Evolutionary conservation across 208 protist genomes (phyloP), one percentile per base, ranked within the genome.

Genomic region (Kentomonas sorsogonicus): DNA sequence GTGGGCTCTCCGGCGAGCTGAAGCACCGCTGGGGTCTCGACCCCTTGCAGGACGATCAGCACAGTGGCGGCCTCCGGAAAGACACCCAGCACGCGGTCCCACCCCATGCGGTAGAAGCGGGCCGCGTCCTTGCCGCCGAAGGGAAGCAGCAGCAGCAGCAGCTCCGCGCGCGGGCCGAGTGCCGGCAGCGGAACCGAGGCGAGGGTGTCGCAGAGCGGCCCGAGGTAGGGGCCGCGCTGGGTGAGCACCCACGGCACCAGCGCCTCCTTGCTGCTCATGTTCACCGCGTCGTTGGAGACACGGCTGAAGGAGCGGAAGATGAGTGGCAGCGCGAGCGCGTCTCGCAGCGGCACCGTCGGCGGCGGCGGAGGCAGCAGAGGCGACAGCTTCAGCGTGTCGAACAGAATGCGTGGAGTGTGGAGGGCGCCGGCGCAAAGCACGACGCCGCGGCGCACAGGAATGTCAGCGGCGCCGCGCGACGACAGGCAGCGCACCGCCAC

Each of bases 241-340:
- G 68, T 68, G 26, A 79, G 36, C 71, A 52, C 70, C 70, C 71
- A 89, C 56, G 54, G 54, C 25, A 68, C 30, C 1, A 66, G 45
- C 15, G 62, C 39, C 56, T 60, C 69, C 3, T 55, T 15, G 25
- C 69, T 68, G 27, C 64, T 44, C 29, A 66, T 39, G 52, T 88
- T 88, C 40, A 59, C 53, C 18, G 63, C 36, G 63, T 90, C 83
- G 11, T 63, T 65, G 13, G 83, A 79, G 1, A 91, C 22, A 7
- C 71, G 67, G 16, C 40, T 47, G 54, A 69, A 60, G 13, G 68
- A 43, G 10, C 63, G 44, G 51, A 81, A 77, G 30, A 85, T 56
- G n/a, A 86, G 44, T 3, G 77, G 83, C 22, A 93, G 40, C 10
- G 79, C 79, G 25, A 93, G 36, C 13, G 66, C 68, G 57, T 93